Conservation (phyloP, 345 rosid genomes). For the Carallia brachiata region DNA sequence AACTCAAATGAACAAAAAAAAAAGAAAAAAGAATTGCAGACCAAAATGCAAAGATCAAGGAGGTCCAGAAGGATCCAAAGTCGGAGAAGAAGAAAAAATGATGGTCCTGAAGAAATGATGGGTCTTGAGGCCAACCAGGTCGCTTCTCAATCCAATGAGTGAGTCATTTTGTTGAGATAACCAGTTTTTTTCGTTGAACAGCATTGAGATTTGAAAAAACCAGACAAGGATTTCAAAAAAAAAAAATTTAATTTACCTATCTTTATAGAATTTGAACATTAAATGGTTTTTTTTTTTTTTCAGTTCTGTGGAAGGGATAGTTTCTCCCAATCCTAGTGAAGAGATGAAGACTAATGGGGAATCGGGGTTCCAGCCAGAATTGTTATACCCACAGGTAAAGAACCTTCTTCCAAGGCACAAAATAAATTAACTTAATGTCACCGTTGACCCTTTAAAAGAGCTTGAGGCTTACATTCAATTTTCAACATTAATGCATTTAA, state of each 20-base stretch:
- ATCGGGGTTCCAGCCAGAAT: conserved; percentile 19
- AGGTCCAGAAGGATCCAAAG: neutral
- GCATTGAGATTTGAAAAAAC: neutral
- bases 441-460: too few relatives aligned
- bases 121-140: neutral
- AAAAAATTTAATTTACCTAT: neutral
- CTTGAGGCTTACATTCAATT: too few relatives aligned
- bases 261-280: neutral
- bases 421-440: too few relatives aligned
- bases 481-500: too few relatives aligned
- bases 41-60: conserved; percentile 10
- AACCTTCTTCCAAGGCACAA: neutral
- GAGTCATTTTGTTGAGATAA: neutral
- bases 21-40: neutral
- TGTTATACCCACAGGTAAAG: conserved; percentile 12
- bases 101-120: neutral
- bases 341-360: conserved; percentile 3
- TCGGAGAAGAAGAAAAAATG: neutral
- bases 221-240: neutral
- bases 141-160: neutral
- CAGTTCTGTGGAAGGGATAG: conserved; percentile 9
- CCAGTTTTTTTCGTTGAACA: too few relatives aligned
- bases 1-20: too few relatives aligned
- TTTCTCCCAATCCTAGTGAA: neutral
- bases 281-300: neutral